These are phyloP conservation scores for Aspergillus sp. DNA, from an alignment of 2,329 filamentous ascomycete genomes.

Conservation along the genomic window DNA sequence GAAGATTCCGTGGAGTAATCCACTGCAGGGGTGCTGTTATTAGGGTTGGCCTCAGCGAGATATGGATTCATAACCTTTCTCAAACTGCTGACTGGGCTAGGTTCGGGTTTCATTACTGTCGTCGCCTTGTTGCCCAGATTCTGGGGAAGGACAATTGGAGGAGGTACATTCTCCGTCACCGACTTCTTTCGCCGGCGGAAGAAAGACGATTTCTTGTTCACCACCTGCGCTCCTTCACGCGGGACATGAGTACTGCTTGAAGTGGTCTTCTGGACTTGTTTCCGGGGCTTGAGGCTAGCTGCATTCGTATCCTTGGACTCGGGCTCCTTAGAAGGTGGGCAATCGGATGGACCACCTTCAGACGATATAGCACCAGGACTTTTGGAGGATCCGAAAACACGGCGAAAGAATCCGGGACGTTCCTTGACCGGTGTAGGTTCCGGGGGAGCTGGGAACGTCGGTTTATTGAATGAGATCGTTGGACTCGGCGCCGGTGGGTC, in stretches of 20 bases:
- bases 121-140: slow-evolving; percentile 41
- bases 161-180: slow-evolving; percentile 64
- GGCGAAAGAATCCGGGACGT: slow-evolving; percentile 84
- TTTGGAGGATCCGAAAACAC: slow-evolving; percentile 80
- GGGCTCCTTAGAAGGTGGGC: slow-evolving; percentile 24
- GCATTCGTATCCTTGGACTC: slow-evolving; percentile 25
- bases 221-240: slow-evolving; percentile 53
- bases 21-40: slow-evolving; percentile 14
- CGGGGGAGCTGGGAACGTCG: slow-evolving; percentile 37
- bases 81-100: slow-evolving; percentile 75
- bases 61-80: slow-evolving; percentile 87
- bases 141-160: slow-evolving; percentile 54
- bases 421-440: slow-evolving; percentile 59
- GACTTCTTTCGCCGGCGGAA: slow-evolving; percentile 94
- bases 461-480: slow-evolving; percentile 53
- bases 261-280: slow-evolving; percentile 28
- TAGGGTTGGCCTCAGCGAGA: slow-evolving; percentile 45
- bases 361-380: slow-evolving; percentile 37
- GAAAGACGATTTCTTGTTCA: slow-evolving; percentile 92
- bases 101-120: slow-evolving; percentile 34
- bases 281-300: slow-evolving; percentile 21
- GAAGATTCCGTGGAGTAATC: slow-evolving; percentile 24
- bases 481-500: slow-evolving; percentile 56
- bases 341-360: slow-evolving; percentile 23
- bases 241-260: slow-evolving; percentile 20